These are phyloP conservation scores for Neopestalotiopsis clavispora DNA, from an alignment of 2,329 filamentous ascomycete genomes.

Conservation along the genomic window DNA sequence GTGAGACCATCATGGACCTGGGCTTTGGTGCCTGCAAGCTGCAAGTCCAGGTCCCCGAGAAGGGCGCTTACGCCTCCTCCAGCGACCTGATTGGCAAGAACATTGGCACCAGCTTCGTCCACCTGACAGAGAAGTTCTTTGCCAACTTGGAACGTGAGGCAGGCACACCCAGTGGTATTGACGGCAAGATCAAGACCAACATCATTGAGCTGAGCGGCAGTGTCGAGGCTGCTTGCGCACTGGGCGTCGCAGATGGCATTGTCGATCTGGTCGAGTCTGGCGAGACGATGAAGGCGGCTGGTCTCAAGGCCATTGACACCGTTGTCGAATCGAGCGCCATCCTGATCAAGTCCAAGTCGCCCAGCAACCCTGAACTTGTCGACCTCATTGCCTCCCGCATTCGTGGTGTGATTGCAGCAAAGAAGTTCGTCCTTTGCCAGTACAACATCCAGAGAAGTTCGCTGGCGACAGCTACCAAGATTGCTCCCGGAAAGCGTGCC, in stretches of 20 bases:
- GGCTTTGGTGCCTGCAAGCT: slow-evolving; percentile 91
- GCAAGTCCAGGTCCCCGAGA: slow-evolving; percentile 95
- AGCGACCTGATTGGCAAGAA: slow-evolving; percentile 88
- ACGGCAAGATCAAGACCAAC: slow-evolving; percentile 74
- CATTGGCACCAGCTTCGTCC: slow-evolving; percentile 93
- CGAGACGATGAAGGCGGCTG: slow-evolving; percentile 96
- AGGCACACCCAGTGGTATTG: slow-evolving; percentile 39
- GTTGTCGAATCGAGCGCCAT: slow-evolving; percentile 88
- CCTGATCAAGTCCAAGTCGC: slow-evolving; percentile 86
- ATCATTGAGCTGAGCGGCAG: slow-evolving; percentile 95
- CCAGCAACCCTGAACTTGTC: slow-evolving; percentile 80
- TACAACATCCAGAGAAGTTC: slow-evolving; percentile 85
- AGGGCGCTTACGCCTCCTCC: slow-evolving; percentile 72
- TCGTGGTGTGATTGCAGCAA: slow-evolving; percentile 90
- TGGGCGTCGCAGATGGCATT: slow-evolving; percentile 95
- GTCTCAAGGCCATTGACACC: slow-evolving; percentile 91
- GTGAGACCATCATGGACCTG: slow-evolving; percentile 87
- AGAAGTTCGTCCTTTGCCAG: slow-evolving; percentile 92
- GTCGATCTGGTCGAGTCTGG: slow-evolving; percentile 98
- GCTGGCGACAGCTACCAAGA: slow-evolving; percentile 69
- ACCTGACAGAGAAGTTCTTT: slow-evolving; percentile 84
- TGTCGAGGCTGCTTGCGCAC: slow-evolving; percentile 93
- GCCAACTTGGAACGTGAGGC: slow-evolving; percentile 69
- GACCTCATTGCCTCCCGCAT: slow-evolving; percentile 87
- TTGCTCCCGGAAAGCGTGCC: slow-evolving; percentile 93